These are phyloP conservation scores for Castanopsis chinensis DNA, from an alignment of 306 rosid species.

Conservation along the genomic window DNA sequence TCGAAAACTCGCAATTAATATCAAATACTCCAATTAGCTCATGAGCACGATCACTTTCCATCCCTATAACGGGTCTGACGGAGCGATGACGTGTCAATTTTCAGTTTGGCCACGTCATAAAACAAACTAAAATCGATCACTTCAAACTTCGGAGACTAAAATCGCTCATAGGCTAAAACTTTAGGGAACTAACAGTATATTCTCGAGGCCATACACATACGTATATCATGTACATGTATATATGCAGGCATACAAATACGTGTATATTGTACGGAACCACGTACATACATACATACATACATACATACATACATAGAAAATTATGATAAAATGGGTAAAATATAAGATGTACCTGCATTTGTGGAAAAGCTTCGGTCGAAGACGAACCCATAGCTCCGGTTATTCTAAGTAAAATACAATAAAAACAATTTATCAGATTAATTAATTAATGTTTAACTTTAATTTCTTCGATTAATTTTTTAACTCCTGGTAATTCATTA, in stretches of 20 bases:
- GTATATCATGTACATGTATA: not conserved
- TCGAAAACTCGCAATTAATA: not conserved
- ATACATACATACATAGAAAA: not conserved
- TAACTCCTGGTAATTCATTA: not conserved
- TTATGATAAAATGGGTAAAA: not conserved
- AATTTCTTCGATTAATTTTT: not conserved
- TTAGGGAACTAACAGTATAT: not conserved
- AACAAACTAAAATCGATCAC: no score
- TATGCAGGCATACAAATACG: not conserved
- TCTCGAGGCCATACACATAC: no score
- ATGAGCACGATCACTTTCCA: no score
- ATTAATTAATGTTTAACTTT: not conserved
- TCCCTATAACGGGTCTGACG: no score
- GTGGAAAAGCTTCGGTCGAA: constrained; percentile 41
- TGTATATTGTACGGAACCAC: not conserved
- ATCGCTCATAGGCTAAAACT: no score
- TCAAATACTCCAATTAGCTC: not conserved
- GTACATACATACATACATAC: not conserved
- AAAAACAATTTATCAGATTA: not conserved
- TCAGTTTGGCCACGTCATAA: no score
- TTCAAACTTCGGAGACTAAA: no score
- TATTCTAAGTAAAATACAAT: not conserved
- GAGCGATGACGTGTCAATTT: no score
- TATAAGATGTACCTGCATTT: constrained; percentile 40
- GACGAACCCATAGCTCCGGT: constrained; percentile 48